Conservation (phyloP, 2,329 filamentous ascomycete species). For the Cercospora brassicicola region DNA sequence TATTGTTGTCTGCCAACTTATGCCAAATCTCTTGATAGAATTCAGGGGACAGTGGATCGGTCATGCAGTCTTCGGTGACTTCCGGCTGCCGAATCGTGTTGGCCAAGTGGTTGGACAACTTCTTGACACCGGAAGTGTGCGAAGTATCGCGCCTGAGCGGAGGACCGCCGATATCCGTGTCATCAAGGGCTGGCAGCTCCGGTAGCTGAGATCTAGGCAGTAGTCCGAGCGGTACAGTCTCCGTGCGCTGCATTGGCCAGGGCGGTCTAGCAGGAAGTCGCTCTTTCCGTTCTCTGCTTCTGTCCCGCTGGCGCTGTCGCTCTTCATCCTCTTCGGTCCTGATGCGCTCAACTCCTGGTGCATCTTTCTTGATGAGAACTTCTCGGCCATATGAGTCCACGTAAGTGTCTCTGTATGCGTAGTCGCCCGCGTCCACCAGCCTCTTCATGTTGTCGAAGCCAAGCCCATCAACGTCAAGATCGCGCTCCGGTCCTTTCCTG, state of each 20-base stretch:
- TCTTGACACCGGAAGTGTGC: conserved; percentile 38
- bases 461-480: conserved; percentile 74
- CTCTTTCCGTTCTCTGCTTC: conserved; percentile 37
- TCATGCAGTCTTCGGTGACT: conserved; percentile 90
- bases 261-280: conserved; percentile 35
- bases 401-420: conserved; percentile 47
- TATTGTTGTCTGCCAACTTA: conserved; percentile 87
- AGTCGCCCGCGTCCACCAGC: conserved; percentile 38
- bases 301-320: conserved; percentile 37
- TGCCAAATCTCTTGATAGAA: conserved; percentile 92
- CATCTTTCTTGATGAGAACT: conserved; percentile 65
- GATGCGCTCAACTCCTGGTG: conserved; percentile 63
- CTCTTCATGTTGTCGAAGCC: conserved; percentile 70
- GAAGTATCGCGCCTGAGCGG: conserved; percentile 58
- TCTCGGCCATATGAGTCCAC: conserved; percentile 65
- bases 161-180: conserved; percentile 79
- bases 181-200: conserved; percentile 67
- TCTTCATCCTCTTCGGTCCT: conserved; percentile 37
- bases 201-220: conserved; percentile 69
- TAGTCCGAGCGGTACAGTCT: conserved; percentile 67
- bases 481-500: conserved; percentile 48
- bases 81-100: conserved; percentile 70
- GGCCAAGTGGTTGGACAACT: conserved; percentile 51
- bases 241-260: conserved; percentile 51
- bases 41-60: conserved; percentile 74